phyloP scores from a whole-genome alignment of 148 eudicot species.

The Bassia scoparia region DNA sequence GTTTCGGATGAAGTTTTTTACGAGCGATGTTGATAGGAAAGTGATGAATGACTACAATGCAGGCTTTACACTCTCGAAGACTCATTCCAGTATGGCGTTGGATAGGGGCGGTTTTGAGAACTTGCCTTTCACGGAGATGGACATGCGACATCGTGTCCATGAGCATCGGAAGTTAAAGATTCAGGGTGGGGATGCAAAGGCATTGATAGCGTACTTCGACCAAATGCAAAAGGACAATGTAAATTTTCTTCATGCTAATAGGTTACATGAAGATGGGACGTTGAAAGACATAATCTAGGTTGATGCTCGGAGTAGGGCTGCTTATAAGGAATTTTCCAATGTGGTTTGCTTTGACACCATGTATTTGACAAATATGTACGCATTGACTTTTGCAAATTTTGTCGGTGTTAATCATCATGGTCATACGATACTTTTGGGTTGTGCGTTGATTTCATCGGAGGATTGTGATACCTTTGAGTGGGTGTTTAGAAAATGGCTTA shows the following conservation, averaged over 20 bases:
- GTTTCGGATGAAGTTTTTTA: not conserved
- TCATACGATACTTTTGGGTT: not conserved
- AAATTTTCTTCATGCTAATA: not conserved
- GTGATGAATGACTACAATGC: not conserved
- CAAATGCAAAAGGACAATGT: not conserved
- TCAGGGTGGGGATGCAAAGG: not conserved
- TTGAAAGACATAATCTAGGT: not conserved
- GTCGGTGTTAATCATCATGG: not conserved
- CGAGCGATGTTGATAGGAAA: not conserved
- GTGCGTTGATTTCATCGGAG: not conserved
- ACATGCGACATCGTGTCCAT: not conserved
- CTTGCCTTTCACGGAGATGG: not conserved
- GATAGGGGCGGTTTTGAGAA: not conserved
- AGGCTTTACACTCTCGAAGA: not conserved
- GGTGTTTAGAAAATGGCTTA: not conserved
- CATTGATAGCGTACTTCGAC: not conserved
- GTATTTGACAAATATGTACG: not conserved
- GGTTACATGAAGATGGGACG: not conserved
- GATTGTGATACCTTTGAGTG: not conserved
- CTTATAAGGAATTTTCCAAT: not conserved
- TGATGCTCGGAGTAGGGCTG: not conserved
- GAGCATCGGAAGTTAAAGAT: not conserved
- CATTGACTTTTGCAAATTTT: not conserved
- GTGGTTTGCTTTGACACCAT: not conserved
- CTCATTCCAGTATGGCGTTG: not conserved